Percentiles rank a stretch among this genome's conserved stretches.
These are phyloP conservation scores for Apiotrichum domesticum DNA, from an alignment of 1,284 basidiomycete genomes.

Conservation along the genomic window DNA sequence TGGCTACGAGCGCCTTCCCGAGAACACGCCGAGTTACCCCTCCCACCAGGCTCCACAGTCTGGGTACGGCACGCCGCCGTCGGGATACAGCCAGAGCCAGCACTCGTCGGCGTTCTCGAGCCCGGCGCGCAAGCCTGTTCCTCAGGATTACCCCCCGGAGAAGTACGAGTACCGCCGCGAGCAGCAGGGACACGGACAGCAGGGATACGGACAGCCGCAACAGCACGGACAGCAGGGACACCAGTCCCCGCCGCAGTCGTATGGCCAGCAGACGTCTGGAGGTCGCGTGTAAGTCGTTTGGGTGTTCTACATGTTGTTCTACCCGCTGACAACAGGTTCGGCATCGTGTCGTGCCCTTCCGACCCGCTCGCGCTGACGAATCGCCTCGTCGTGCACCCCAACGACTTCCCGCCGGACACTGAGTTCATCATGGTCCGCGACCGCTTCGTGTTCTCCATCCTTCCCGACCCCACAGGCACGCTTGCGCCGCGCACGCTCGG, in stretches of 20 bases:
- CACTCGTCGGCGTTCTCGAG: not conserved
- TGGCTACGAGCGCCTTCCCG: conserved; percentile 36
- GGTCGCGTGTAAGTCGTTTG: conserved; percentile 30
- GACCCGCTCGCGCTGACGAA: conserved; percentile 68
- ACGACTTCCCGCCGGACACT: conserved; percentile 61
- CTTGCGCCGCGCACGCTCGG: conserved; percentile 61
- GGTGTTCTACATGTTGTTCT: not conserved
- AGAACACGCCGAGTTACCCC: conserved; percentile 3
- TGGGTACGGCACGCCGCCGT: not conserved
- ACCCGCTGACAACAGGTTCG: conserved; percentile 24
- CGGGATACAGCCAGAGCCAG: conserved; percentile 3
- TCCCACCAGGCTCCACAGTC: not conserved
- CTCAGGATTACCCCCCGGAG: conserved; percentile 3
- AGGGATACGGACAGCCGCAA: not conserved
- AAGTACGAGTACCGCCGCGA: conserved; percentile 13
- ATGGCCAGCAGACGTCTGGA: conserved; percentile 5
- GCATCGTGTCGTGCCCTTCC: conserved; percentile 47
- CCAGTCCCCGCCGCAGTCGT: conserved; percentile 1
- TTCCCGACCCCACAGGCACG: conserved; percentile 67
- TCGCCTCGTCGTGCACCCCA: conserved; percentile 67
- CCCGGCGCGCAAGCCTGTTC: conserved; percentile 3
- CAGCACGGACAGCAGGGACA: not conserved
- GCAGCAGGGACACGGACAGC: conserved; percentile 1
- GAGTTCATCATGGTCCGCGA: conserved; percentile 70
- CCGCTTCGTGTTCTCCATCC: conserved; percentile 62